Evolutionary conservation across 305 asterid species (phyloP).

Genomic region (Solanum hybrid): DNA sequence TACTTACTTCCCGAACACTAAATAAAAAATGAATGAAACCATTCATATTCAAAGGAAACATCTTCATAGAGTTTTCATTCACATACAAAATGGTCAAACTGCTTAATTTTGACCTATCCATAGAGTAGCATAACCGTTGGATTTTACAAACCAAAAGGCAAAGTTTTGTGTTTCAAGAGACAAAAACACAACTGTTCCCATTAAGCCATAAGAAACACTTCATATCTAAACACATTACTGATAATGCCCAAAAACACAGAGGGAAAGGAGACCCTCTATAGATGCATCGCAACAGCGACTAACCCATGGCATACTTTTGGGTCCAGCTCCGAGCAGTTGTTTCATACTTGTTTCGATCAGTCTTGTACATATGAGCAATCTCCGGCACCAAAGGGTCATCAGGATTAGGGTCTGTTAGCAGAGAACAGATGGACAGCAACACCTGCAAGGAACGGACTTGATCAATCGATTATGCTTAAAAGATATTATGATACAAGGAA

Average conservation of each 20-base stretch:
- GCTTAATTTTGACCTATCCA: background rate
- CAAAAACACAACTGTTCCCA: background rate
- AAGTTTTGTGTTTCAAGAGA: background rate
- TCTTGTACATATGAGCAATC: constrained; percentile 34
- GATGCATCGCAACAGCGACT: background rate
- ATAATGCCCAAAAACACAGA: background rate
- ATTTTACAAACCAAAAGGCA: background rate
- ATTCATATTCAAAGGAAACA: background rate
- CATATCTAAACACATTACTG: background rate
- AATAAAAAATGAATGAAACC: background rate
- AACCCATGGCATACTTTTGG: constrained; percentile 28
- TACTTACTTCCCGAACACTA: background rate
- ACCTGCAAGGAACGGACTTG: constrained; percentile 13
- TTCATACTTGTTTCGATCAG: constrained; percentile 28
- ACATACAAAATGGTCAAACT: background rate
- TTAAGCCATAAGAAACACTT: constrained; percentile 1
- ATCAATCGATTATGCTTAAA: background rate
- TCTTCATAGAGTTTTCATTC: background rate
- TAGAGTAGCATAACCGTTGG: background rate
- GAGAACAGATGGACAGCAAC: constrained; percentile 28
- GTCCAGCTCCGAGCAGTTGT: constrained; percentile 35
- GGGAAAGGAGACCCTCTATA: background rate
- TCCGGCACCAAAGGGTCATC: constrained; percentile 35
- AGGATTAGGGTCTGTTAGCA: constrained; percentile 30
- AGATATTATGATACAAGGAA: background rate